Base-by-base conservation (phyloP, 2,329 filamentous ascomycete genomes). In the Sclerotinia sclerotiorum region DNA sequence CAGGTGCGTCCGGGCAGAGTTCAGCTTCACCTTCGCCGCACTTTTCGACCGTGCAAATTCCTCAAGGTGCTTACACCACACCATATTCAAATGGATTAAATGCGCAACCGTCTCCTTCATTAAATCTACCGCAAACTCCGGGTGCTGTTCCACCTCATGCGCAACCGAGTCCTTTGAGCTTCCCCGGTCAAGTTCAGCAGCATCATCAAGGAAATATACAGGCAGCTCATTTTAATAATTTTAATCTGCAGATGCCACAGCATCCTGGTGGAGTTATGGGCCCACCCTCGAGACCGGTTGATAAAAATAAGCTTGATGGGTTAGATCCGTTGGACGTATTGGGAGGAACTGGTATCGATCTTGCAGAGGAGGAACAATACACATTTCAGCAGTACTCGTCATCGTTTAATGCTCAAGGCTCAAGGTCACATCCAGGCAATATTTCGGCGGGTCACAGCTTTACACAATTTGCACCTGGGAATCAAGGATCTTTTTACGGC, bases 301-400 rank as follows among this genome's bases (percentile, higher is more conserved):
- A 90, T 68, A 77, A 75, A 58, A 58, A 70, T 21, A 77, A 87
- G 55, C 84, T 85, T 17, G 92, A 88, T 72, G 84, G 85, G 67
- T 83, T 94, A 74, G 92, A 97, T 75, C 85, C 94, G 57, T 92
- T 90, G 72, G 94, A 97, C 80, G 91, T 93, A 63, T 80, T 97
- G 67, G 89, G 90, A 24, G 92, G 91, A 24, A 94, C 93, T 21
- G 93, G 93, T 62, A 93, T 97, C 71, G 92, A 97, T 81, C 80
- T 97, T 58, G 88, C 90, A 69, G 93, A 93, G 72, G 94, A 97
- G 78, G 92, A 96, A 76, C 91, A 93, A 74, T 91, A 88, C 72
- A 84, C 95, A 78, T 89, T 92, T 56, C 88, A 87, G 69, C 82
- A 88, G 68, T 90, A 88, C 76, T 85, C 86, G 56, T 79, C 82